Evolutionary conservation across 106 monocot genomes (phyloP), one percentile per base, ranked within the genome.

Genomic region (Dendrobium huoshanense): DNA sequence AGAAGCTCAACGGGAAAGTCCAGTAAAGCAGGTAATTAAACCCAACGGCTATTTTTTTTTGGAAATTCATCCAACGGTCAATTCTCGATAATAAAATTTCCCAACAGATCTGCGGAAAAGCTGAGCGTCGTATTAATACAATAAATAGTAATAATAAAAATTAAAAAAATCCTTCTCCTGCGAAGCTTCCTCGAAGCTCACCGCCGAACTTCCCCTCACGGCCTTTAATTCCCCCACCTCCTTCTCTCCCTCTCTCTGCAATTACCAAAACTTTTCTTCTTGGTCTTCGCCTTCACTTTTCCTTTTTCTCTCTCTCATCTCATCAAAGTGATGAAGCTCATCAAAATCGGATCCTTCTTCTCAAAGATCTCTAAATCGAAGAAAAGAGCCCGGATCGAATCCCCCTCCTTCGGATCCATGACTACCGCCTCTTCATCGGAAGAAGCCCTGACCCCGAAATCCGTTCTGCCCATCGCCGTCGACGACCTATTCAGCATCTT

Each of bases 121-220:
- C 25, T 5, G 27, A 25, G 7, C 56, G 10, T 6, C 0, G 25
- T 67, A 67, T 67, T 29, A 67, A 67, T 67, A 24, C 9, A 27
- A 67, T 11, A 56, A 56, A 56, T 37, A 37, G 3, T 37, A 37
- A 37, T 37, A 37, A 37, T 37, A 56, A 56, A 19, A 56, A 56
- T 17, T 1, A 29, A 27, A 67, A 70, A 37, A 3, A 7, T 37
- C 70, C 29, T 11, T 2, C 70, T 37, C 37, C 33, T 33, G 17
- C 73, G 83, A 84, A 84, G 59, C 79, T 84, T 84, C 83, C 47
- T 64, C 31, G 83, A 84, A 84, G 74, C 83, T 72, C 59, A 44
- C 61, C 67, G 4, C 41, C 74, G 44, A 33, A 29, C 37, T 8
- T 8, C 74, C 59, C 31, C 7, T 11, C 7, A 5, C 56, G n/a